Conservation (phyloP, 345 rosid genomes). For the Gossypium turneri region DNA sequence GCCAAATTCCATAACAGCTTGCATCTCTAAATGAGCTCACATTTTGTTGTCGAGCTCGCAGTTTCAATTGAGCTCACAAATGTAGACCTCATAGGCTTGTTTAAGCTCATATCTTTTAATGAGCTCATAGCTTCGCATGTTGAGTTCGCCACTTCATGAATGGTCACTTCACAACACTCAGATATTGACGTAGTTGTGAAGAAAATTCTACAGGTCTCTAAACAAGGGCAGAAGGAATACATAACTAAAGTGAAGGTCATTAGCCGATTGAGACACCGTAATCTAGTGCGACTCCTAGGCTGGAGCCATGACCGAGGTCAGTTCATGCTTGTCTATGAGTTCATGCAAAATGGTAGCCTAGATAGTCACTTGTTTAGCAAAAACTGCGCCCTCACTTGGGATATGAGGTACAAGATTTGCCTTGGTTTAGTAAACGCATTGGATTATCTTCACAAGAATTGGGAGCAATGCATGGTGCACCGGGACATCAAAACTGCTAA, state of each 20-base stretch:
- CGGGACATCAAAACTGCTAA: slow-evolving; percentile 46
- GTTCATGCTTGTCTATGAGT: slow-evolving; percentile 47
- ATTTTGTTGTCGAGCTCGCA: too few species aligned
- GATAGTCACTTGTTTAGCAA: slow-evolving; percentile 40
- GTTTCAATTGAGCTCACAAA: too few species aligned
- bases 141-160: too few species aligned
- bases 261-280: slow-evolving; percentile 44
- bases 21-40: too few species aligned
- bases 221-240: slow-evolving; percentile 42
- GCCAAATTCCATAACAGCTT: too few species aligned
- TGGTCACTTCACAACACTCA: too few species aligned
- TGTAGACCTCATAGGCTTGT: too few species aligned
- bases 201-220: slow-evolving; percentile 37
- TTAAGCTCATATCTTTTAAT: too few species aligned
- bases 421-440: slow-evolving; percentile 41
- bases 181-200: slow-evolving; percentile 36
- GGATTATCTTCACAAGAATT: slow-evolving; percentile 46
- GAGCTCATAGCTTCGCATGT: too few species aligned
- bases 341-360: slow-evolving; percentile 51
- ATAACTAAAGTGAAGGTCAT: slow-evolving; percentile 46
- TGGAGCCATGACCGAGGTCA: slow-evolving; percentile 53
- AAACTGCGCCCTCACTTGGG: slow-evolving; percentile 26
- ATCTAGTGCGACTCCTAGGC: slow-evolving; percentile 46
- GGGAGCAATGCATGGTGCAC: slow-evolving; percentile 47
- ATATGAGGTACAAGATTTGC: slow-evolving; percentile 36